phyloP scores from a whole-genome alignment of 768 basidiomycete species.

The Mycena kentingensis region DNA sequence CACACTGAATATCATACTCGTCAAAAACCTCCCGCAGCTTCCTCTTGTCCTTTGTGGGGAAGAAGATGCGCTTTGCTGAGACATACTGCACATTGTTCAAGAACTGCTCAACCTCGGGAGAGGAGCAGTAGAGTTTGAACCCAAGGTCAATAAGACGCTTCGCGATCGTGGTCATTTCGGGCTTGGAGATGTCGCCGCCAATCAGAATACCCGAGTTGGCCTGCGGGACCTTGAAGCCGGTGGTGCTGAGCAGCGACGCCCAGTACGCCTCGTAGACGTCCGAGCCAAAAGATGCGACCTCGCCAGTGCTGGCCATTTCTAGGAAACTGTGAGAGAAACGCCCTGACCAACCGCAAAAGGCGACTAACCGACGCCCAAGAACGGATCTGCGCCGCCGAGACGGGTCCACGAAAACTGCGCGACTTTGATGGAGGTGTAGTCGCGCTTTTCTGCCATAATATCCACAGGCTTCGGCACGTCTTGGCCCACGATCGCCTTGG shows the following conservation, averaged over 20 bases:
- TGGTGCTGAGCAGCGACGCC: slow-evolving; percentile 92
- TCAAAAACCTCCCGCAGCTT: slow-evolving; percentile 92
- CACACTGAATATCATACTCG: slow-evolving; percentile 91
- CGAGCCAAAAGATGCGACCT: slow-evolving; percentile 93
- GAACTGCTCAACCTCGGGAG: slow-evolving; percentile 74
- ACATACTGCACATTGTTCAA: slow-evolving; percentile 80
- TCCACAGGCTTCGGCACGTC: slow-evolving; percentile 91
- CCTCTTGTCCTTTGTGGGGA: slow-evolving; percentile 96
- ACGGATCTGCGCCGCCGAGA: slow-evolving; percentile 92
- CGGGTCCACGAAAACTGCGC: slow-evolving; percentile 99
- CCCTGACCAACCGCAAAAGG: not conserved
- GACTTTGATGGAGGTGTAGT: slow-evolving; percentile 96
- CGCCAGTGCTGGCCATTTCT: slow-evolving; percentile 99
- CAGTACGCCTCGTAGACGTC: slow-evolving; percentile 96
- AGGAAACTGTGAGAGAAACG: slow-evolving; percentile 14
- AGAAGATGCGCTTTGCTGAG: slow-evolving; percentile 84
- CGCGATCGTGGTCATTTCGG: slow-evolving; percentile 85
- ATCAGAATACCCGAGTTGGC: slow-evolving; percentile 86
- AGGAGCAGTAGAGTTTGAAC: slow-evolving; percentile 94
- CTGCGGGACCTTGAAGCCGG: slow-evolving; percentile 90
- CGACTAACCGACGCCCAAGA: slow-evolving; percentile 86
- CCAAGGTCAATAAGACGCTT: slow-evolving; percentile 81
- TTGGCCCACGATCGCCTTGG: slow-evolving; percentile 81
- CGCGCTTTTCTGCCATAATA: slow-evolving; percentile 83
- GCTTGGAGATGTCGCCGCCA: slow-evolving; percentile 86